phyloP scores from a whole-genome alignment of 306 rosid genomes.

The Fragaria ananassa region DNA sequence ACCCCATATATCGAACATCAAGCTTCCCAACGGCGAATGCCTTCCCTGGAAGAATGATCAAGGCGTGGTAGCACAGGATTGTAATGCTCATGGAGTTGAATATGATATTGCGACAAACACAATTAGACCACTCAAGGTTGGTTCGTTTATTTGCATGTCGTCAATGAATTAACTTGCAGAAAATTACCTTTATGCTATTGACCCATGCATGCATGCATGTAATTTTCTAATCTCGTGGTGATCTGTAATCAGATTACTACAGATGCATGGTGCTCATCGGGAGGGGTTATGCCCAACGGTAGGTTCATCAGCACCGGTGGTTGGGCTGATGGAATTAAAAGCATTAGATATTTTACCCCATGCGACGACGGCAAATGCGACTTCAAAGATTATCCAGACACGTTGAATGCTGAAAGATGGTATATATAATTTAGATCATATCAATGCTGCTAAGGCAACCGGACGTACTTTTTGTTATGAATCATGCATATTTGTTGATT shows the following conservation, averaged over 20 bases:
- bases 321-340: slow-evolving; percentile 46
- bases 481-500: background rate
- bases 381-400: slow-evolving; percentile 36
- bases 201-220: background rate
- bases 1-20: slow-evolving; percentile 48
- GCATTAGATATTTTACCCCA: slow-evolving; percentile 36
- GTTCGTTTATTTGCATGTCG: too few species aligned
- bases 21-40: slow-evolving; percentile 44
- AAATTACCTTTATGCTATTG: too few species aligned
- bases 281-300: slow-evolving; percentile 71
- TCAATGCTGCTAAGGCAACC: background rate
- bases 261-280: slow-evolving; percentile 95
- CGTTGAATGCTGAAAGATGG: slow-evolving; percentile 64
- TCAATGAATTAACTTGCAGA: too few species aligned
- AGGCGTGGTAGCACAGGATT: slow-evolving; percentile 26
- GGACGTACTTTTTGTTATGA: background rate
- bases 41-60: slow-evolving; percentile 29
- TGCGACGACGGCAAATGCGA: slow-evolving; percentile 48
- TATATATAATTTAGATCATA: background rate
- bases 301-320: slow-evolving; percentile 64
- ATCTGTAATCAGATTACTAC: slow-evolving; percentile 29
- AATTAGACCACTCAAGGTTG: slow-evolving; percentile 63
- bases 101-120: slow-evolving; percentile 42
- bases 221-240: background rate
- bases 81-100: slow-evolving; percentile 68